Conservation (phyloP, 441 rosid species). For the Omphalea diandra region DNA sequence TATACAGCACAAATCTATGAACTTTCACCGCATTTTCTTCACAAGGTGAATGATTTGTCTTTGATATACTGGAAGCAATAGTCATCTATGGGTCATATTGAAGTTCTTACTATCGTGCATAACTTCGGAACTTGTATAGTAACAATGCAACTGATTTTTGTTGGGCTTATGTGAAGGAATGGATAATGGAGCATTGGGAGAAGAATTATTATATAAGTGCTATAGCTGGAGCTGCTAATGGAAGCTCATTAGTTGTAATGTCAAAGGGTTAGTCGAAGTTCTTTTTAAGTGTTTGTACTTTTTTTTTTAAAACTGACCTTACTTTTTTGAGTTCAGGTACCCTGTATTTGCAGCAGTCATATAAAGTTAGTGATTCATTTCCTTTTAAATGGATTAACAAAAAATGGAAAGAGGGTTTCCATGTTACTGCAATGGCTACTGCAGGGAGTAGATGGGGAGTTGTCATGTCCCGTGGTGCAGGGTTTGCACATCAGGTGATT, state of each 20-base stretch:
- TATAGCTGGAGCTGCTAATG: conserved; percentile 74
- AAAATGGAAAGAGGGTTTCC: conserved; percentile 92
- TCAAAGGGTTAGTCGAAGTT: conserved; percentile 65
- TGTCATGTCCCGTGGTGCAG: conserved; percentile 93
- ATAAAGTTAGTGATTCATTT: conserved; percentile 91
- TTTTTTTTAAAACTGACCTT: neutral
- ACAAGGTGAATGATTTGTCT: conserved; percentile 60
- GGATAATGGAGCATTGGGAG: conserved; percentile 97
- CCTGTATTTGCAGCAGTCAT: conserved; percentile 86
- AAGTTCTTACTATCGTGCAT: neutral
- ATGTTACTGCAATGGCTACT: conserved; percentile 94
- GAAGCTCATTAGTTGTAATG: conserved; percentile 89
- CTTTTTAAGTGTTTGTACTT: neutral
- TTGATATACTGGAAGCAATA: neutral
- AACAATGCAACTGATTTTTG: neutral
- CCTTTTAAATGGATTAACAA: conserved; percentile 91
- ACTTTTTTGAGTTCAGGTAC: conserved; percentile 46
- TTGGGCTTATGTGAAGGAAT: conserved; percentile 48
- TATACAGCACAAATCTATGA: conserved; percentile 75
- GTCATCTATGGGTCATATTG: neutral
- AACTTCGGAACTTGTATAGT: neutral
- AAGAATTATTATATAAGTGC: conserved; percentile 88
- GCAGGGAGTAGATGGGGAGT: conserved; percentile 94
- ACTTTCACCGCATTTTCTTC: conserved; percentile 69
- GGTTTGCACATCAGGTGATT: conserved; percentile 76